Evolutionary conservation across 306 rosid species (phyloP).

Genomic region (Rosa rugosa): DNA sequence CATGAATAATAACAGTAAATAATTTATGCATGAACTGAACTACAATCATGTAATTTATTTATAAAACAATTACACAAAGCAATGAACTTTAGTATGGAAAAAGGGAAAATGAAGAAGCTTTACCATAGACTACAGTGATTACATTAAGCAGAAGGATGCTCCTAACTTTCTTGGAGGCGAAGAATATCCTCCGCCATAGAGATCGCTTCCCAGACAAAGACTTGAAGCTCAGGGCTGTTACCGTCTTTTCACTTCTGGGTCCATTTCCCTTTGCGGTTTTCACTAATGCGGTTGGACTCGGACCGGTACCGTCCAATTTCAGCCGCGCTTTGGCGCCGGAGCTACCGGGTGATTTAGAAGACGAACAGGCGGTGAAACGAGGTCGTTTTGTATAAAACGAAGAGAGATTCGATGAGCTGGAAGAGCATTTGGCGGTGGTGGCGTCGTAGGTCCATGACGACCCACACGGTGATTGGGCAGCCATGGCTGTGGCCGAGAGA

Average conservation of each 20-base stretch:
- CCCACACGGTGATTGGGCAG: conserved; percentile 25
- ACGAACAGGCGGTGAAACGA: conserved; percentile 24
- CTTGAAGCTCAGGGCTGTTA: conserved; percentile 20
- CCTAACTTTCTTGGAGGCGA: conserved; percentile 58
- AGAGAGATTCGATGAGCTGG: conserved; percentile 14
- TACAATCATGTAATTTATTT: too few species aligned
- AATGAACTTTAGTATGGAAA: background rate
- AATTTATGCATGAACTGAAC: too few species aligned
- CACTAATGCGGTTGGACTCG: conserved; percentile 10
- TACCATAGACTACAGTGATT: conserved; percentile 59
- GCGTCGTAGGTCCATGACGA: conserved; percentile 17
- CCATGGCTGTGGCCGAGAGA: conserved; percentile 29
- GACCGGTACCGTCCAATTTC: conserved; percentile 17
- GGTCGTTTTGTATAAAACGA: conserved; percentile 32
- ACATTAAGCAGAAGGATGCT: conserved; percentile 66
- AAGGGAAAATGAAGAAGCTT: background rate
- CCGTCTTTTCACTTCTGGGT: background rate
- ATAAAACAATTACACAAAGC: too few species aligned
- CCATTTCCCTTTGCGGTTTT: background rate
- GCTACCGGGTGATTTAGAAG: conserved; percentile 20
- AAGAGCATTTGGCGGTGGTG: background rate
- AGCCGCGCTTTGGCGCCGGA: conserved; percentile 18
- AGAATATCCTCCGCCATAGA: conserved; percentile 49
- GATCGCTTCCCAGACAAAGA: conserved; percentile 41
- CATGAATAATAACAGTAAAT: too few species aligned